Evolutionary conservation across 106 monocot species (phyloP).

Genomic region (Phalaenopsis equestris): DNA sequence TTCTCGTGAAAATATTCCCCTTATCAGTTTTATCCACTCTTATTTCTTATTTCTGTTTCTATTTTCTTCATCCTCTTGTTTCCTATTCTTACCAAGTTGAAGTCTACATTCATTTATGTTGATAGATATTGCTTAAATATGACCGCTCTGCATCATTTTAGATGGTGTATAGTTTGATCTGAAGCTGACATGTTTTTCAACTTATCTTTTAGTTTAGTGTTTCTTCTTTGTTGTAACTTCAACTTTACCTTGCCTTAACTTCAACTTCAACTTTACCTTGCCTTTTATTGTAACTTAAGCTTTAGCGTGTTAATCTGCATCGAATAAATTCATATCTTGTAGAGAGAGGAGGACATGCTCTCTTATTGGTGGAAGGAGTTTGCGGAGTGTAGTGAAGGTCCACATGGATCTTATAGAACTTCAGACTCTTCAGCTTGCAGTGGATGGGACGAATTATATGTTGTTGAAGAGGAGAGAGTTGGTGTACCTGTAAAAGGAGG

Average conservation of each 20-base stretch:
- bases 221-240: background rate
- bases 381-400: slow-evolving; percentile 94
- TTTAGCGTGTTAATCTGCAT: background rate
- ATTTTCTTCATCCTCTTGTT: too few species aligned
- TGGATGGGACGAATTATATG: slow-evolving; percentile 30
- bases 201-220: background rate
- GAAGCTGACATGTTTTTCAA: background rate
- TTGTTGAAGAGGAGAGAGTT: slow-evolving; percentile 84
- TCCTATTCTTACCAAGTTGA: too few species aligned
- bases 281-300: background rate
- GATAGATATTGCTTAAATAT: background rate
- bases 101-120: background rate
- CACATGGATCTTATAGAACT: slow-evolving; percentile 26
- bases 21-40: too few species aligned
- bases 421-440: slow-evolving; percentile 12
- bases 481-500: slow-evolving; percentile 99
- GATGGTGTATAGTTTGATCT: background rate
- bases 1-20: too few species aligned
- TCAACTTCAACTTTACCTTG: background rate
- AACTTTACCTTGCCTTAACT: background rate
- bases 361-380: slow-evolving; percentile 92
- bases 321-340: background rate
- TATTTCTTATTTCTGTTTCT: too few species aligned
- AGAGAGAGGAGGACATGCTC: slow-evolving; percentile 93
- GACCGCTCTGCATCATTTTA: background rate